Conservation (phyloP, 768 basidiomycete species). For the Russula emetica region DNA sequence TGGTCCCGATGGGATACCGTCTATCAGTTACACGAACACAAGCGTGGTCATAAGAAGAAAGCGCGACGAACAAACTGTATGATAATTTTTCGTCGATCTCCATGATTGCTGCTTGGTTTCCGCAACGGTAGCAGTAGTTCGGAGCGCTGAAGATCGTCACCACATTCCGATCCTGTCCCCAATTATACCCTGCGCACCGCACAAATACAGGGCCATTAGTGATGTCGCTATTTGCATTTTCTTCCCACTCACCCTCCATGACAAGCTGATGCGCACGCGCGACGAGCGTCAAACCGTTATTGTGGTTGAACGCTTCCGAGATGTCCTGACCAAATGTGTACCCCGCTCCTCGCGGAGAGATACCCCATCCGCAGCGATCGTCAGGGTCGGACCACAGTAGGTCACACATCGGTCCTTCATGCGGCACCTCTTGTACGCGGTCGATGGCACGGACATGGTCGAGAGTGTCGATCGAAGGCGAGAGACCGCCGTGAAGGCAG, state of each 20-base stretch:
- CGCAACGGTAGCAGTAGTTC: constrained; percentile 99
- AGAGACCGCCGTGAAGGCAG: constrained; percentile 95
- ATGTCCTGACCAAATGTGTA: constrained; percentile 99
- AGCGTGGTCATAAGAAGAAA: constrained; percentile 3
- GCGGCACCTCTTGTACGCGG: constrained; percentile 98
- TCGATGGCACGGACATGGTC: constrained; percentile 99
- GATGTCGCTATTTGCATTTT: not conserved
- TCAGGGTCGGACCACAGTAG: constrained; percentile 99
- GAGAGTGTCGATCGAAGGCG: constrained; percentile 98
- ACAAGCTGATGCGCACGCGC: constrained; percentile 93
- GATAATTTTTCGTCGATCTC: constrained; percentile 99
- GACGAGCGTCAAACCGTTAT: constrained; percentile 94
- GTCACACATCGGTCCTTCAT: constrained; percentile 99
- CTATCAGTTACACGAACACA: constrained; percentile 20
- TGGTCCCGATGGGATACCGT: not conserved
- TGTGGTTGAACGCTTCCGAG: constrained; percentile 98
- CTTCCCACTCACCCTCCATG: constrained; percentile 76
- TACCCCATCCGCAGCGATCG: constrained; percentile 99
- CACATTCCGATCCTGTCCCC: constrained; percentile 98
- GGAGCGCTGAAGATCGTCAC: constrained; percentile 99
- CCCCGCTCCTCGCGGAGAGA: constrained; percentile 96
- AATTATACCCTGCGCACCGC: constrained; percentile 66
- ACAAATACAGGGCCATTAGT: not conserved
- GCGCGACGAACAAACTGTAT: constrained; percentile 74
- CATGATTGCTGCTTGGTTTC: constrained; percentile 99